These are phyloP conservation scores for Trypethelium eluteriae DNA, from an alignment of 495 filamentous ascomycete genomes.

Conservation along the genomic window DNA sequence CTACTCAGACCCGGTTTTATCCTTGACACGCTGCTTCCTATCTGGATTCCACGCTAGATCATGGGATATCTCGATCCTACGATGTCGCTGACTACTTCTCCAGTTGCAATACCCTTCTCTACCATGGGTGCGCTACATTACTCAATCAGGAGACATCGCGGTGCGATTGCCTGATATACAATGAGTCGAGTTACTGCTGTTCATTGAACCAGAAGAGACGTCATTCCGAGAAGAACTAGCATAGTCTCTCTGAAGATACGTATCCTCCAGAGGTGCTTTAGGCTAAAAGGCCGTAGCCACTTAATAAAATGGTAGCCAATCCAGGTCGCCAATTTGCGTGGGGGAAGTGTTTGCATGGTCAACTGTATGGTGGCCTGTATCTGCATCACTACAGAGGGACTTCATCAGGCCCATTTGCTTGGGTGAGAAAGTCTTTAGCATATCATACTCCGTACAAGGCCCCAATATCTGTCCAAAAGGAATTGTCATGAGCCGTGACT, in stretches of 20 bases:
- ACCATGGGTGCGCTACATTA: slow-evolving; percentile 98
- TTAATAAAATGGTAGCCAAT: neutral
- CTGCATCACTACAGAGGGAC: neutral
- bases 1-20: slow-evolving; percentile 9
- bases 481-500: no score
- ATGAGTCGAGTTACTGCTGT: neutral
- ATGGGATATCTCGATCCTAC: neutral
- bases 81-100: slow-evolving; percentile 18
- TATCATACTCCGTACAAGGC: no score
- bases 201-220: neutral
- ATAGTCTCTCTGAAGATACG: neutral
- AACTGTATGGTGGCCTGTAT: neutral
- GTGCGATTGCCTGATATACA: slow-evolving; percentile 79
- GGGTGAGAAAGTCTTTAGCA: no score
- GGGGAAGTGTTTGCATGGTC: neutral
- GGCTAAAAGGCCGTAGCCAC: neutral
- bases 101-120: slow-evolving; percentile 84
- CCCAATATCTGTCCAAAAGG: no score
- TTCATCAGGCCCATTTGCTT: neutral
- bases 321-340: neutral
- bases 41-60: neutral
- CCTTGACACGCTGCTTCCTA: neutral
- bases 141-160: slow-evolving; percentile 90
- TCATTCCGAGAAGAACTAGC: neutral
- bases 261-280: neutral